Evolutionary conservation across 2,329 filamentous ascomycete species (phyloP), one percentile per base, ranked within the genome.

Genomic region (Aspergillus tanneri): DNA sequence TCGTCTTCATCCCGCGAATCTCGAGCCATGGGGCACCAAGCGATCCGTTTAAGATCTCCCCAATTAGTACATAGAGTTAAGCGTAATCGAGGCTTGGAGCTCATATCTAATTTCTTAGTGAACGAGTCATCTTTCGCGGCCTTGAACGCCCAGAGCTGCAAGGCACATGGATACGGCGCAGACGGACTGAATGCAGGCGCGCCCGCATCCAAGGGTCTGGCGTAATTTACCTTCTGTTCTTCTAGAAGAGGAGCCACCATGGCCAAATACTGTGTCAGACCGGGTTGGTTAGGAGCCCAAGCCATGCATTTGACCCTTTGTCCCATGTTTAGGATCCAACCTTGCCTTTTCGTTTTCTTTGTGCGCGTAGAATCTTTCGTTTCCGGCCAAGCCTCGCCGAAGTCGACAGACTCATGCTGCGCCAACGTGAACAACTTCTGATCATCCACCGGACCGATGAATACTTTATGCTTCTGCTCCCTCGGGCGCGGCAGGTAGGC

Each of bases 121-220:
- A 54, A 50, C 12, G 55, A 47, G 2, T 62, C 57, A 5, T 63
- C 58, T 34, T 62, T 46, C 12, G 61, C 65, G 3, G 72, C 70
- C 28, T 69, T 66, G 55, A 85, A 80, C 5, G 75, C 69, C 82
- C 82, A 85, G 5, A 85, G 75, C 53, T 84, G 81, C 24, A 85
- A 72, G 2, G 73, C 74, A 11, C 75, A 72, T 12, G 76, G 72
- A 51, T 74, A 76, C 12, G 73, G 66, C 5, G 68, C 62, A 4
- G 76, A 76, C 8, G 79, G 70, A 12, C 70, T 70, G 58, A 82
- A 83, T 4, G 80, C 73, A 14, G 77, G 74, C 6, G 74, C 68
- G 45, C 49, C 66, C 50, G 59, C 67, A 56, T 53, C 68, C 35
- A 52, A 64, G 55, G 53, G 61, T 32, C 58, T 49, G n/a, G 56